Conservation (phyloP, 1,139 yeast genomes). For the Magnusiomyces paraingens region DNA sequence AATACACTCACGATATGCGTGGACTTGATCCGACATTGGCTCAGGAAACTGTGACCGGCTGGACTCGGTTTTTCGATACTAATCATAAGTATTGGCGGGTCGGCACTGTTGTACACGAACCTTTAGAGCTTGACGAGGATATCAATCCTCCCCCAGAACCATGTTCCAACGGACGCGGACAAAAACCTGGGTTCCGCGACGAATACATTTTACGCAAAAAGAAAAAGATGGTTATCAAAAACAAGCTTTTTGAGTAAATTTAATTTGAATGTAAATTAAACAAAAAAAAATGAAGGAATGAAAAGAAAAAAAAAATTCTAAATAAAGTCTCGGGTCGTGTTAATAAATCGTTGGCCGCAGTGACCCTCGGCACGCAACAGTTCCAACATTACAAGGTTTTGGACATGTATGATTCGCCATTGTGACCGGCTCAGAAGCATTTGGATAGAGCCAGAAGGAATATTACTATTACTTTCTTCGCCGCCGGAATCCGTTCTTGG, state of each 20-base stretch:
- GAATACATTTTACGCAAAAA: not conserved
- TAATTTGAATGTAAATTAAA: not conserved
- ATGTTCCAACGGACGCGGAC: constrained; percentile 10
- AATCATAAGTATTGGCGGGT: constrained; percentile 56
- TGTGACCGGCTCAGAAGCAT: constrained; percentile 9
- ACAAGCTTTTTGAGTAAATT: not conserved
- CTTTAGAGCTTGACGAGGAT: constrained; percentile 2
- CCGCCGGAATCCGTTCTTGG: constrained; percentile 1
- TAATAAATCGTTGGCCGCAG: constrained; percentile 11
- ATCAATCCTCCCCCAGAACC: constrained; percentile 7
- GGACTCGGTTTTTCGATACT: constrained; percentile 50
- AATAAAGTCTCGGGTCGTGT: constrained; percentile 8
- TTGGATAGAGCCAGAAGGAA: not conserved
- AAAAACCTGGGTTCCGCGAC: constrained; percentile 1
- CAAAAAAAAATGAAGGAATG: too few relatives aligned
- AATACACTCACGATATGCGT: constrained; percentile 59
- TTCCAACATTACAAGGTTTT: constrained; percentile 5
- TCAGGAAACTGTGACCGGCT: constrained; percentile 32
- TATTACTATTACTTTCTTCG: not conserved
- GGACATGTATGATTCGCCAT: constrained; percentile 11
- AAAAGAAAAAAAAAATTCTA: not conserved
- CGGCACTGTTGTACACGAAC: constrained; percentile 45
- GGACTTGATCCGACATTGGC: constrained; percentile 41
- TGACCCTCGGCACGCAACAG: constrained; percentile 11
- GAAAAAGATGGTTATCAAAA: not conserved